Conservation (phyloP, 805 yeast species). For the Kockiozyma suomiensis region DNA sequence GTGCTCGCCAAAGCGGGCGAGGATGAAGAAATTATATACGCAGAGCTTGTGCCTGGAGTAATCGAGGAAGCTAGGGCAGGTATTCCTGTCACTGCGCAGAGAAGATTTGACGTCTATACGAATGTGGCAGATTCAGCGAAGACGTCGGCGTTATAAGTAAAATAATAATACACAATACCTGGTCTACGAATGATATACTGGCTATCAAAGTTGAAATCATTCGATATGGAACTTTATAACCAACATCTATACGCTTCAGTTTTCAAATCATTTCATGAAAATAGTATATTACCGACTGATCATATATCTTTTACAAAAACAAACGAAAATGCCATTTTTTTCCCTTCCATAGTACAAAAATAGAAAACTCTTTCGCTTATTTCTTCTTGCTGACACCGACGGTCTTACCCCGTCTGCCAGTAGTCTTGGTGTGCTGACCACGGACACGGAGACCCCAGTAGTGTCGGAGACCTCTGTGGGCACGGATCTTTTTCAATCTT, state of each 20-base stretch:
- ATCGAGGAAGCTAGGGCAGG: conserved; percentile 61
- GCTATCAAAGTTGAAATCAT: too few species aligned
- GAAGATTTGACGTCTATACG: conserved; percentile 67
- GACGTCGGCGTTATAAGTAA: conserved; percentile 11
- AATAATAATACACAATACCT: too few species aligned
- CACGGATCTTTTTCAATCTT: conserved; percentile 99
- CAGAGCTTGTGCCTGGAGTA: conserved; percentile 66
- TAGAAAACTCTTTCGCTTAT: conserved; percentile 31
- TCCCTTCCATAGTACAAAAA: conserved; percentile 22
- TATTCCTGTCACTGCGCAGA: conserved; percentile 69
- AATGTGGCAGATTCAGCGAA: conserved; percentile 44
- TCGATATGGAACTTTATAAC: too few species aligned
- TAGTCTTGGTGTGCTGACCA: conserved; percentile 99
- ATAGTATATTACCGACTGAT: conserved; percentile 1
- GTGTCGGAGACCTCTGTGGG: conserved; percentile 99
- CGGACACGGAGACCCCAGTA: conserved; percentile 99
- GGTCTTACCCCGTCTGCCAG: conserved; percentile 89
- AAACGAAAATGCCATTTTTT: conserved; percentile 12
- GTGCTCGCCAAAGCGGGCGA: conserved; percentile 77
- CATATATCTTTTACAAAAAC: conserved; percentile 3
- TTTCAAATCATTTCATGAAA: neutral
- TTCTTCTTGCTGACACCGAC: conserved; percentile 52
- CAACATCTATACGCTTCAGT: too few species aligned
- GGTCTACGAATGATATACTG: too few species aligned
- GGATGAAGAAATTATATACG: conserved; percentile 73